Evolutionary conservation across 2,329 filamentous ascomycete species (phyloP).

Genomic region (Claviceps purpurea): DNA sequence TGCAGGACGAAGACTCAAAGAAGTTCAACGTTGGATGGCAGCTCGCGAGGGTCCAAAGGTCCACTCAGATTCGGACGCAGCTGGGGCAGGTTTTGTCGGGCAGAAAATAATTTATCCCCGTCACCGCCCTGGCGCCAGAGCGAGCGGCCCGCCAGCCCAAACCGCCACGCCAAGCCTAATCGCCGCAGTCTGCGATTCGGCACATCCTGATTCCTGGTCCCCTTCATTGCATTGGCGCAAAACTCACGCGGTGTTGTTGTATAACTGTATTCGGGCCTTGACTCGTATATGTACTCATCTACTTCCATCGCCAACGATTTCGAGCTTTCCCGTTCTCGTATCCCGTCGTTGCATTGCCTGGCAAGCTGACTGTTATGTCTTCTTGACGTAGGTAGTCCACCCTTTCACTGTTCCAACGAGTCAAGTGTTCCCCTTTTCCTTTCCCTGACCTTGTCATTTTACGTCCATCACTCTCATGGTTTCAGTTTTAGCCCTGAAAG

Average conservation of each 20-base stretch:
- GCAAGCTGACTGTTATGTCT: background rate
- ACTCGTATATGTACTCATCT: too few species aligned
- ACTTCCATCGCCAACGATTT: too few species aligned
- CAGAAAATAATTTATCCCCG: slow-evolving; percentile 17
- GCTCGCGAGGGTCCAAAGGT: background rate
- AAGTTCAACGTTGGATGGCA: background rate
- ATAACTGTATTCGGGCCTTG: too few species aligned
- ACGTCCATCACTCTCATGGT: background rate
- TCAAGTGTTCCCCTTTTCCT: background rate
- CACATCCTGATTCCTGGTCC: too few species aligned
- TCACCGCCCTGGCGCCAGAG: slow-evolving; percentile 14
- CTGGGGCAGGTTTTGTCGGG: slow-evolving; percentile 11
- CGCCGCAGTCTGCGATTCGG: too few species aligned
- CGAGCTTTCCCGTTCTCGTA: background rate
- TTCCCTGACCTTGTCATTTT: background rate
- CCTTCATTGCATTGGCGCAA: too few species aligned
- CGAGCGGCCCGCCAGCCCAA: too few species aligned
- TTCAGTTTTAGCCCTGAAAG: background rate
- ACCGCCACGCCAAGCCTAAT: too few species aligned
- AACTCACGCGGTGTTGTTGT: too few species aligned
- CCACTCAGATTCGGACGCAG: too few species aligned
- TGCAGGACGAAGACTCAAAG: background rate
- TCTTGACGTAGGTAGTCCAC: background rate
- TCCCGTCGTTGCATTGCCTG: background rate
- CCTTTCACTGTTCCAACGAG: background rate